Evolutionary conservation across 2,329 filamentous ascomycete genomes (phyloP).

Genomic region (Fusarium buharicum): DNA sequence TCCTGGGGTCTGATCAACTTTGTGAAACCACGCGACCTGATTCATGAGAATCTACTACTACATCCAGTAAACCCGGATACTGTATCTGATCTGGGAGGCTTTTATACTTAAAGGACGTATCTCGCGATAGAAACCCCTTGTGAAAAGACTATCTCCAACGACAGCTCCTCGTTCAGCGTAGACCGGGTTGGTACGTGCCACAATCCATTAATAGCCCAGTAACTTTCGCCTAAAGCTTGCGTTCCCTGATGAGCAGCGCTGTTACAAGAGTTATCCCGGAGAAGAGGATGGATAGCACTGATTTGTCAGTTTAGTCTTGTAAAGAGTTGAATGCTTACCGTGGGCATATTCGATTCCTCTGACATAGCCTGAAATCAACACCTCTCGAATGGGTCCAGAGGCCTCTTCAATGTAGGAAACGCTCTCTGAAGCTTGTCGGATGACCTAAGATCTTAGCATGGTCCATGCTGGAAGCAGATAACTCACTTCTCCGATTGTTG

Average conservation of each 20-base stretch:
- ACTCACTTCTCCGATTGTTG: constrained; percentile 22
- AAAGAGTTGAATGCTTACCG: background rate
- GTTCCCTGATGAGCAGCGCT: constrained; percentile 2
- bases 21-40: too few relatives aligned
- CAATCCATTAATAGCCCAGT: too few relatives aligned
- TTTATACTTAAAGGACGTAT: too few relatives aligned
- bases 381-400: constrained; percentile 15
- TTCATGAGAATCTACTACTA: too few relatives aligned
- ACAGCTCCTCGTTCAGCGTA: too few relatives aligned
- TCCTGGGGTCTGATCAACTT: too few relatives aligned
- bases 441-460: constrained; percentile 19
- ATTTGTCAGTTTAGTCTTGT: background rate
- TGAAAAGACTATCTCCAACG: too few relatives aligned
- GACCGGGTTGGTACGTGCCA: too few relatives aligned
- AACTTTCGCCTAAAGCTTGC: background rate
- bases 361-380: constrained; percentile 26
- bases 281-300: constrained; percentile 4
- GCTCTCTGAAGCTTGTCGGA: constrained; percentile 33
- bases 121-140: too few relatives aligned
- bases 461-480: fast-evolving
- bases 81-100: too few relatives aligned
- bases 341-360: constrained; percentile 36
- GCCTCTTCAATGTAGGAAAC: constrained; percentile 34
- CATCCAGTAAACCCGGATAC: too few relatives aligned
- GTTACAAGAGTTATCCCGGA: background rate